These are phyloP conservation scores for Casuarina equisetifolia DNA, from an alignment of 306 rosid genomes.

Conservation along the genomic window DNA sequence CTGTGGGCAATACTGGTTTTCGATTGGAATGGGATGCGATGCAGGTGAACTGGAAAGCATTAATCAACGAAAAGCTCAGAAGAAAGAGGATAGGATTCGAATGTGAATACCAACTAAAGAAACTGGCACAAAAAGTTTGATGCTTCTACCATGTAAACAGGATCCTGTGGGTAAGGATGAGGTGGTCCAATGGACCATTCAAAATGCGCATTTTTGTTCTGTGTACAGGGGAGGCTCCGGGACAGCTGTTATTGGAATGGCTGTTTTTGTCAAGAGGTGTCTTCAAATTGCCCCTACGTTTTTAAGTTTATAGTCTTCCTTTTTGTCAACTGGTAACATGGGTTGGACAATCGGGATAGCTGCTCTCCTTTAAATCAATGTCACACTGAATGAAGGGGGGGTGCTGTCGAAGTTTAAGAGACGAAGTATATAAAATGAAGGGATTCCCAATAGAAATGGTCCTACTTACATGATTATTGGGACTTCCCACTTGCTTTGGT, in stretches of 20 bases:
- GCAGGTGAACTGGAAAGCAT: no score
- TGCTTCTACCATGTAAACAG: conserved; percentile 52
- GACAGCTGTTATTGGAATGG: conserved; percentile 50
- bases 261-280: conserved; percentile 5
- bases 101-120: conserved; percentile 26
- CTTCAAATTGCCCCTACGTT: not conserved
- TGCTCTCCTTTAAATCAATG: no score
- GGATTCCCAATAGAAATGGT: not conserved
- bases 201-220: conserved; percentile 39
- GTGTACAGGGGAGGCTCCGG: conserved; percentile 46
- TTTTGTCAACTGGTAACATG: no score
- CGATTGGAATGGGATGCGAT: no score
- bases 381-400: no score
- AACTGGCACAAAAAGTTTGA: conserved; percentile 29
- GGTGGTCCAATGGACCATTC: conserved; percentile 79
- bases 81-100: conserved; percentile 34
- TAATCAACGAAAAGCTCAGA: conserved; percentile 21
- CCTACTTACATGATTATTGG: not conserved
- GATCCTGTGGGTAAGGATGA: conserved; percentile 62
- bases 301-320: not conserved
- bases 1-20: no score
- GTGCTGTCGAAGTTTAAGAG: no score
- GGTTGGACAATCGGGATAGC: no score
- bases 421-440: not conserved
- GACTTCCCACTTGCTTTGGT: not conserved